Conservation (phyloP, 306 rosid species). For the Casuarina cunninghamiana region DNA sequence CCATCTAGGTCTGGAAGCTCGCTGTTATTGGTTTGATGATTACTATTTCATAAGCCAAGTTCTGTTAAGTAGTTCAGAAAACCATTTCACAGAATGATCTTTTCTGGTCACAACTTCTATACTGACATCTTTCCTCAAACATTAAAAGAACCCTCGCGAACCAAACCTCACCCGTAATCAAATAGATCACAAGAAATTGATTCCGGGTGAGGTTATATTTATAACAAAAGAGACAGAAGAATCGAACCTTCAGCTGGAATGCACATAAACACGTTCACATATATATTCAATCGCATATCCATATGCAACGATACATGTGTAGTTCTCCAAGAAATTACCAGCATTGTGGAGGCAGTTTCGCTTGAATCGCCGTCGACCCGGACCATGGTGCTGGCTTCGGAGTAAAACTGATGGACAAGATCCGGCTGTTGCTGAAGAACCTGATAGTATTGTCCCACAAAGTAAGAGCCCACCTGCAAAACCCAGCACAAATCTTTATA, state of each 20-base stretch:
- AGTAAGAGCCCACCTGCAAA: slow-evolving; percentile 88
- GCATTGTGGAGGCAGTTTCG: slow-evolving; percentile 53
- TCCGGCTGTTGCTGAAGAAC: slow-evolving; percentile 77
- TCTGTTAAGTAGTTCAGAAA: not conserved
- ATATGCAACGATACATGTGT: not conserved
- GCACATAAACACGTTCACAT: not conserved
- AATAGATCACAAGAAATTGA: too few relatives aligned
- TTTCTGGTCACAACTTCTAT: not conserved
- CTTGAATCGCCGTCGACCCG: slow-evolving; percentile 61
- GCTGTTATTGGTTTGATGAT: not conserved
- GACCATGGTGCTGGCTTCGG: slow-evolving; percentile 68
- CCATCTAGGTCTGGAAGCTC: not conserved
- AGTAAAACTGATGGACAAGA: slow-evolving; percentile 77
- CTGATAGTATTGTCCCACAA: slow-evolving; percentile 80
- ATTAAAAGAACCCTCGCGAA: not conserved
- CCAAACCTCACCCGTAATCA: not conserved
- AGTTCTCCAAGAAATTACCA: slow-evolving; percentile 35
- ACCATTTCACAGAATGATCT: not conserved
- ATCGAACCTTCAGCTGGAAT: not conserved
- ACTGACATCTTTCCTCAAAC: not conserved
- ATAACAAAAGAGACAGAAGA: too few relatives aligned
- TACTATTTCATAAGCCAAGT: not conserved
- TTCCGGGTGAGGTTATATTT: too few relatives aligned
- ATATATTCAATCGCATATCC: not conserved
- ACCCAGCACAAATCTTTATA: slow-evolving; percentile 6